Percentiles rank a stretch among this genome's conserved stretches.
These are phyloP conservation scores for Triticum dicoccoides DNA, from an alignment of 176 grass and related monocot species.

Conservation along the genomic window DNA sequence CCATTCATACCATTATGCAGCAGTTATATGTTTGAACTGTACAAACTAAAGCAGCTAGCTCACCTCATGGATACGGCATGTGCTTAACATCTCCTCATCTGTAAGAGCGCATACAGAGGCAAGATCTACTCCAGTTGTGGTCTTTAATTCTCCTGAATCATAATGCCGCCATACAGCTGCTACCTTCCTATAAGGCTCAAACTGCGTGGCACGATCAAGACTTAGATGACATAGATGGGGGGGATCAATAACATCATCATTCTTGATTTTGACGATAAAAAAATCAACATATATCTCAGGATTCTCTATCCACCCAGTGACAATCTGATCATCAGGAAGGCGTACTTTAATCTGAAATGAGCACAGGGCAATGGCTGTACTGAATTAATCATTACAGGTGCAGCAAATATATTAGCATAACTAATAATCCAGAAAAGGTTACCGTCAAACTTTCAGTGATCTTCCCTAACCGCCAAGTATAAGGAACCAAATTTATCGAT, in stretches of 20 bases:
- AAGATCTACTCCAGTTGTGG: background rate
- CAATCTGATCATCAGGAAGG: background rate
- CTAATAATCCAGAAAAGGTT: background rate
- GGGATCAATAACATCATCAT: background rate
- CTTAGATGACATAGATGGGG: background rate
- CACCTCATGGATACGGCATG: background rate
- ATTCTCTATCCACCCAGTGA: background rate
- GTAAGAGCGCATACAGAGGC: background rate
- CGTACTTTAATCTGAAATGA: background rate
- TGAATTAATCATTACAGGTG: background rate
- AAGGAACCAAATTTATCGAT: conserved; percentile 1
- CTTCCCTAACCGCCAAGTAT: background rate
- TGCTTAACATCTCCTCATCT: background rate
- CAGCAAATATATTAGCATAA: background rate
- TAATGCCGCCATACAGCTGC: background rate
- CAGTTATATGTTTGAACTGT: background rate
- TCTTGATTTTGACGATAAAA: background rate
- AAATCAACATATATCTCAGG: background rate
- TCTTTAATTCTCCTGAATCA: background rate
- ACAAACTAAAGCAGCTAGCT: conserved; percentile 3
- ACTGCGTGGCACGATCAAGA: background rate
- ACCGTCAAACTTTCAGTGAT: background rate
- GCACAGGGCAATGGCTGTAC: background rate
- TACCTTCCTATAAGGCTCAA: conserved; percentile 4
- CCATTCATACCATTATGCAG: background rate